A percentile compares a stretch with the other conserved stretches of the same genome.
Conservation (phyloP, 2,329 filamentous ascomycete species). For the Macrophomina phaseolina region DNA sequence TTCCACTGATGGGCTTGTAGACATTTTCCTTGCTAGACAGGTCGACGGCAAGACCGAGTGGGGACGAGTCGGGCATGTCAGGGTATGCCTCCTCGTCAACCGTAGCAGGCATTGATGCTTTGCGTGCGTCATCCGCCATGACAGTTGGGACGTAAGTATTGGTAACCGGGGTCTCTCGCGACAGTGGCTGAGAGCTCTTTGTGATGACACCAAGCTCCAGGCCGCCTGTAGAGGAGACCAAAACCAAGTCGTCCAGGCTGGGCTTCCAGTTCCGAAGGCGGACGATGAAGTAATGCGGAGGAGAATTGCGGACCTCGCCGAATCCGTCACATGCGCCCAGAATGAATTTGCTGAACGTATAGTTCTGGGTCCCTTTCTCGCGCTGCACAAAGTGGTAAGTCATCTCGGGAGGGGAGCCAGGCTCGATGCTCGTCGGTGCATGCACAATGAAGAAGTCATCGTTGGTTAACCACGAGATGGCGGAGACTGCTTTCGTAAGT, state of each 20-base stretch:
- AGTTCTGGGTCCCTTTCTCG: conserved; percentile 62
- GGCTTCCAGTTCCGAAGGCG: conserved; percentile 82
- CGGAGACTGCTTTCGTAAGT: conserved; percentile 66
- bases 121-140: conserved; percentile 72
- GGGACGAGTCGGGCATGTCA: conserved; percentile 71
- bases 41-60: conserved; percentile 82
- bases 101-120: conserved; percentile 52
- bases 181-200: conserved; percentile 71
- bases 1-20: conserved; percentile 73
- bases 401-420: conserved; percentile 62
- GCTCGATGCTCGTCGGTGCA: conserved; percentile 64
- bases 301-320: conserved; percentile 62
- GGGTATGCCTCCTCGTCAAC: conserved; percentile 42
- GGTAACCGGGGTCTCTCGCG: conserved; percentile 64
- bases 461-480: conserved; percentile 87
- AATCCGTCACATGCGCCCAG: conserved; percentile 51
- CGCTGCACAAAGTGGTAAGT: conserved; percentile 82
- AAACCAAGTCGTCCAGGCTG: conserved; percentile 77
- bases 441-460: conserved; percentile 82
- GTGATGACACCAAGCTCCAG: conserved; percentile 81
- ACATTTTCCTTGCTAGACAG: conserved; percentile 83
- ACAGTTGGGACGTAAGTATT: conserved; percentile 76
- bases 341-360: conserved; percentile 74
- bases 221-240: conserved; percentile 81
- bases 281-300: conserved; percentile 77